Base-by-base conservation (phyloP, 2,329 filamentous ascomycete species). In the Knoxdaviesia proteae region DNA sequence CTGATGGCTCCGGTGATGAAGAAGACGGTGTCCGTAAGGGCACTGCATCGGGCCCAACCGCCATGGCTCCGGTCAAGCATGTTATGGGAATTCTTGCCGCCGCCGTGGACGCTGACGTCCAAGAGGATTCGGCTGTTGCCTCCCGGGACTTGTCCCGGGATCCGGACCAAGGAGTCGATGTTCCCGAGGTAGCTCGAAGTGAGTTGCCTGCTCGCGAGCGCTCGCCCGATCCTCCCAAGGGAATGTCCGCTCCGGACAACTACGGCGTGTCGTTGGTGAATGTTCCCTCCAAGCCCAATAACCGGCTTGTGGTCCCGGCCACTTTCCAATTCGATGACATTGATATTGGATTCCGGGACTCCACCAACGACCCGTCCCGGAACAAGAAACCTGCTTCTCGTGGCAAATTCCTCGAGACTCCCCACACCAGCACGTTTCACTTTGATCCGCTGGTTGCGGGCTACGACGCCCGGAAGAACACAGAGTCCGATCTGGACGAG, bases 321-420 rank as follows among this genome's bases (percentile, higher is more conserved):
- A 48, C 62, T 0, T 68, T 67, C 47, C 56, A 61, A 42, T 74
- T 64, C 44, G 60, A 68, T 35, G 57, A 66, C 6, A 58, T 64
- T 45, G 69, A 75, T 50, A 75, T 76, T 46, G 71, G 71, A 9
- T 75, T 72, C 53, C 63, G 68, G 29, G 71, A 75, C 49, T 71
- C 68, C 4, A 64, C 64, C 46, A 75, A 75, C 46, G 68, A 71
- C 48, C 63, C 65, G 32, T 61, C 61, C 46, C 67, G 69, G 44
- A 67, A 67, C 29, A 67, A 68, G 39, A 71, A 64, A 34, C 63
- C 62, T 48, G 62, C 62, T 9, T 65, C 67, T 46, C 61, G 70
- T 41, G 69, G 69, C 50, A 67, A 64, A 51, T 74, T 65, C 49
- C 58, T 71, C 39, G 61, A 67, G 47, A 64, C 61, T 32, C 69